phyloP scores from a whole-genome alignment of 139 green algal genomes.

The Closterium sp. region DNA sequence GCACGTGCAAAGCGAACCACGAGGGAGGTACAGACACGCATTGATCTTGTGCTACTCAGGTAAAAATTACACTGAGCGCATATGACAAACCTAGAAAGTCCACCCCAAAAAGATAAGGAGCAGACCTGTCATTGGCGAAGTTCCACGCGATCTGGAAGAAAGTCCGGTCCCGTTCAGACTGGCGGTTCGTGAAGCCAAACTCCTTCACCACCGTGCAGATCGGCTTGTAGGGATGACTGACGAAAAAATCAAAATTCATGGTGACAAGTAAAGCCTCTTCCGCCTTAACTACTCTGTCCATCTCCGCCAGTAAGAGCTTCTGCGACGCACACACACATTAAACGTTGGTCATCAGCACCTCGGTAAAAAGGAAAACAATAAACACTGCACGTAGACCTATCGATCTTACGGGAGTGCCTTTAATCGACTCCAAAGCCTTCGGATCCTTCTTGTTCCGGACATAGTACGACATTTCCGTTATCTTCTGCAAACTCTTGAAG shows the following conservation, averaged over 20 bases:
- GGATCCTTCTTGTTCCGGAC: slow-evolving; percentile 35
- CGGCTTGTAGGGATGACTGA: slow-evolving; percentile 30
- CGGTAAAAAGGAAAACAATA: background rate
- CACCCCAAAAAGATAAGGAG: background rate
- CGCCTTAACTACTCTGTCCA: slow-evolving; percentile 22
- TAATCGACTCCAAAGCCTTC: slow-evolving; percentile 20
- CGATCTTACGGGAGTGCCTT: background rate
- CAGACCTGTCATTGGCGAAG: slow-evolving; percentile 44
- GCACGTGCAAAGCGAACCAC: background rate
- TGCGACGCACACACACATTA: background rate
- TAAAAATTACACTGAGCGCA: background rate
- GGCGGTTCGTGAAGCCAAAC: slow-evolving; percentile 2
- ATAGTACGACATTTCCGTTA: slow-evolving; percentile 26
- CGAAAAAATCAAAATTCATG: slow-evolving; percentile 31
- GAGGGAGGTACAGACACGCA: background rate
- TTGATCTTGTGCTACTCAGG: background rate
- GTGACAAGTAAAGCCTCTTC: slow-evolving; percentile 28
- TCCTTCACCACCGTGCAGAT: slow-evolving; percentile 27
- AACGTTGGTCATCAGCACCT: background rate
- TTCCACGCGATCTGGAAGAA: slow-evolving; percentile 45
- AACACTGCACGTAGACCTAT: background rate
- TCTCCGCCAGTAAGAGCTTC: slow-evolving; percentile 26
- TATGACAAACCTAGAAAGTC: background rate
- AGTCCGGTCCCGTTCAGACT: background rate
- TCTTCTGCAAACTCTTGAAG: slow-evolving; percentile 27